Evolutionary conservation across 2,329 filamentous ascomycete genomes (phyloP), one percentile per base, ranked within the genome.

Genomic region (Aaosphaeria pasadenensis): DNA sequence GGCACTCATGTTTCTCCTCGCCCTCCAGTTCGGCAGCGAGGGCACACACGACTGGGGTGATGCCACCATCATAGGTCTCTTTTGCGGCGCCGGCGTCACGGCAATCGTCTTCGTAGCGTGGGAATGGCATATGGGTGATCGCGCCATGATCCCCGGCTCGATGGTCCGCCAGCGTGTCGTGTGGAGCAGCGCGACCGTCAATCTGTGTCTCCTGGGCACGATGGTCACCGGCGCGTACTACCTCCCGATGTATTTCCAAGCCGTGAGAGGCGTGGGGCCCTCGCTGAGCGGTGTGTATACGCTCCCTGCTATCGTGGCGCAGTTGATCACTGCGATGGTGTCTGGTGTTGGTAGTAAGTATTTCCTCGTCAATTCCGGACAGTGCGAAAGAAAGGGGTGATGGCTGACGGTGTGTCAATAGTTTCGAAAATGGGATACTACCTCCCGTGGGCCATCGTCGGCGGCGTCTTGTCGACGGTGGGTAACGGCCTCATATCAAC

Each of bases 11-110:
- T 57, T 74, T 5, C 58, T 74, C 5, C 56, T 74, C 7, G 72
- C 63, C 0, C 56, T 75, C 2, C 67, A 74, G 46, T 69, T 61
- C 43, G 72, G 70, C 35, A 66, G 65, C 30, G 70, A 65, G 5
- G 54, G 56, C 17, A 58, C 60, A 6, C 62, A 69, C 43, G 39
- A 62, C 1, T 84, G 80, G 80, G 54, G 58, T 30, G 63, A 53
- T n/a, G 31, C 62, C 1, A 56, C 43, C 0, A 52, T 71, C 17
- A 70, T 74, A 33, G 69, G 66, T 1, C 54, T 71, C 1, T 57
- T 57, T 67, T 42, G 70, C 66, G 2, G 81, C 5, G 58, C 60
- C 6, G 65, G 39, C 6, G 61, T 52, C 11, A 57, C 54, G 1
- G 58, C 69, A 33, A 11, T 60, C 6, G 31, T 66, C 29, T 74